Percentiles rank a stretch among this genome's conserved stretches.
Evolutionary conservation across 257 asterid species (phyloP).

Genomic region (Oldenlandia corymbosa): DNA sequence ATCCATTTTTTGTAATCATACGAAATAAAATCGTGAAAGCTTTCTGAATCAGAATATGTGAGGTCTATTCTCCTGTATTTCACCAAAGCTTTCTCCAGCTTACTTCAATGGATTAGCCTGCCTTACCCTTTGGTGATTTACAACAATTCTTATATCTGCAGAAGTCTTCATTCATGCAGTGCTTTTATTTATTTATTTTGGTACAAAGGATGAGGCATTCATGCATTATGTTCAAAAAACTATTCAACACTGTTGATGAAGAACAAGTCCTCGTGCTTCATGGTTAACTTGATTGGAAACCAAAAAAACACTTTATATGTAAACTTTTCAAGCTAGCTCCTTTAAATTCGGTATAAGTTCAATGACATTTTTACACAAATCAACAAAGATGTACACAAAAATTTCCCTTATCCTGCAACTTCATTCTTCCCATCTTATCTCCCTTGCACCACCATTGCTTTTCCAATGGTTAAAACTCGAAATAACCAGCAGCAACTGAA

Average conservation of each 20-base stretch:
- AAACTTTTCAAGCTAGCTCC: not conserved
- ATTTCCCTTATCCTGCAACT: slow-evolving; percentile 3
- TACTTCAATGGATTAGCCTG: no score
- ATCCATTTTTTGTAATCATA: slow-evolving; percentile 5
- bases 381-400: not conserved
- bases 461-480: not conserved
- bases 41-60: not conserved
- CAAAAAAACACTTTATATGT: no score
- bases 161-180: no score
- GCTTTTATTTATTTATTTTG: no score
- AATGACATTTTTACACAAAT: not conserved
- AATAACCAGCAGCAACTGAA: not conserved
- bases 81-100: not conserved
- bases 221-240: no score
- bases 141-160: not conserved
- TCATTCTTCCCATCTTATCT: not conserved
- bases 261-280: not conserved
- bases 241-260: not conserved
- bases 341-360: not conserved
- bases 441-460: not conserved
- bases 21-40: not conserved
- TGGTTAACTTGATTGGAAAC: not conserved
- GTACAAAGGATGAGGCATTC: no score
- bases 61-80: not conserved
- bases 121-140: not conserved